Evolutionary conservation across 2,329 filamentous ascomycete species (phyloP), one percentile per base, ranked within the genome.

Genomic region (Trichophyton rubrum): DNA sequence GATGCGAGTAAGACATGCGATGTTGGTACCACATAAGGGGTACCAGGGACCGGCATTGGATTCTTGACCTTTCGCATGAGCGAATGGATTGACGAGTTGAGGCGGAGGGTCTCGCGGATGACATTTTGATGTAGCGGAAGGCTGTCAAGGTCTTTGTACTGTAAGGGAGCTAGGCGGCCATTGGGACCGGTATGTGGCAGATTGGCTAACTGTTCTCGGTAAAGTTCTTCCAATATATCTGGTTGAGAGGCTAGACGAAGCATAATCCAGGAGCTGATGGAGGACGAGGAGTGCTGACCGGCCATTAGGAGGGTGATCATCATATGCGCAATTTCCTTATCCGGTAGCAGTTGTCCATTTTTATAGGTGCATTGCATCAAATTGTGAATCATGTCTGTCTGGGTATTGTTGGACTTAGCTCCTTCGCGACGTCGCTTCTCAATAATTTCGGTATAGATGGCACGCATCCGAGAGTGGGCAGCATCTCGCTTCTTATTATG

Each of bases 251-350:
- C 88, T 2, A 92, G 80, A 56, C 84, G 85, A 11, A 91, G 79
- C 66, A 91, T 75, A 65, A 90, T 88, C 88, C 88, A 92, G 7
- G 85, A 80, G 66, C 84, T 84, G n/a, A 86, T 87, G 0, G 87
- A 85, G 3, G 88, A 86, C 0, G 87, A 90, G 1, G 86, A 88
- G 75, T 92, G 88, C 69, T 93, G 88, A 58, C 88, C 88, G 9
- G 85, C 88, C 88, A 93, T 91, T 58, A 92, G 80, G 15, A 92
- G 79, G 0, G 88, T 87, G 68, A 92, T 92, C 88, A 92, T 90
- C 79, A 92, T 88, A 73, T 90, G 85, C 0, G 88, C 87, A 58
- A 92, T 83, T 69, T 92, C 88, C 66, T 84, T 80, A 70, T 92
- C 88, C 0, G 88, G 85, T 0, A 91, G 74, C 0, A 78, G 74